Percentiles rank a stretch among this genome's conserved stretches.
Evolutionary conservation across 208 protist genomes (phyloP).

Genomic region (Endotrypanum monterogeii): DNA sequence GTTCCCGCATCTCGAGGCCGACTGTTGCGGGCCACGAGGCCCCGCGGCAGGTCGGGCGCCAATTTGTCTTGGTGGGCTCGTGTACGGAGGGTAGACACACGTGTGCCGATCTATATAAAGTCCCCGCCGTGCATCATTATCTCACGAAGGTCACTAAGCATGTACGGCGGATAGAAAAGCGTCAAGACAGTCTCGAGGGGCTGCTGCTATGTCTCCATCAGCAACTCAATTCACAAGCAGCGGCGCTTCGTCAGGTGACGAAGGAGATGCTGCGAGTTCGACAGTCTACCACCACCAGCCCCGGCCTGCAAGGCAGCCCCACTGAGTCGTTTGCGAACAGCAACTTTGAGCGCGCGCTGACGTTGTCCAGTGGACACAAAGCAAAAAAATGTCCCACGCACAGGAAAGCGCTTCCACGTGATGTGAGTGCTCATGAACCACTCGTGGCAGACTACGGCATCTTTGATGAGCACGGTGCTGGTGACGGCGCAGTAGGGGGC

Average conservation of each 20-base stretch:
- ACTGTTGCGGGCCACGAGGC: background rate
- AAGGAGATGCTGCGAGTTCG: background rate
- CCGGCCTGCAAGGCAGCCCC: background rate
- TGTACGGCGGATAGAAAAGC: conserved; percentile 25
- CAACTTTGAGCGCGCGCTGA: too few relatives aligned
- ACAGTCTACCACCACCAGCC: background rate
- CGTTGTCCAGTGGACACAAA: background rate
- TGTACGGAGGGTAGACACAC: conserved; percentile 48
- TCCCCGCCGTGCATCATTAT: conserved; percentile 27
- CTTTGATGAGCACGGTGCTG: background rate
- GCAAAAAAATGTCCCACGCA: too few relatives aligned
- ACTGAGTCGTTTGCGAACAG: background rate
- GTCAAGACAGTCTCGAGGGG: conserved; percentile 36
- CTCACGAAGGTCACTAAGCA: conserved; percentile 29
- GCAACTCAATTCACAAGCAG: conserved; percentile 13
- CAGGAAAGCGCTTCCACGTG: conserved; percentile 25
- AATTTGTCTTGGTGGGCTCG: conserved; percentile 33
- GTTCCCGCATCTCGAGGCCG: background rate
- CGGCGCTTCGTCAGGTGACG: background rate
- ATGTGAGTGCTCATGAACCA: conserved; percentile 25
- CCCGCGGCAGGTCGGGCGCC: conserved; percentile 32
- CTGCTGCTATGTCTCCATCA: conserved; percentile 14
- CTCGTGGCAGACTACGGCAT: conserved; percentile 17
- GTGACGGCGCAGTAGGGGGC: background rate
- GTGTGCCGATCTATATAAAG: conserved; percentile 23